Base-by-base conservation (phyloP, 179 eudicot species). In the Vitellaria paradoxa region DNA sequence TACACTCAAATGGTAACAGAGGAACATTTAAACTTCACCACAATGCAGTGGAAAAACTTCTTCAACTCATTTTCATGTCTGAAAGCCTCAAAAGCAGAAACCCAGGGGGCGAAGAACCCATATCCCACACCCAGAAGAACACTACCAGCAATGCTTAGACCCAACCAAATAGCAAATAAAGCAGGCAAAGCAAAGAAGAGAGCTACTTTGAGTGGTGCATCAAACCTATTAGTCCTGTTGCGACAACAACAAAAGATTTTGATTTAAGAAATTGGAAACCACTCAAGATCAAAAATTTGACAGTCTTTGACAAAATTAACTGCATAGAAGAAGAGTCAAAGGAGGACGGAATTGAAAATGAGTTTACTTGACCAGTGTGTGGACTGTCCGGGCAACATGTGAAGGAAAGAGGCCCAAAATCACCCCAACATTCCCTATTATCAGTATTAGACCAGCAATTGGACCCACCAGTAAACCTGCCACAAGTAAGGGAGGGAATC, bases 51-150 rank as follows among this genome's bases (percentile, higher is more conserved):
- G 74, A 74, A 79, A 85, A 87, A 91, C 78, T 88, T 93, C 73
- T 87, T 75, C 73, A 82, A 84, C 80, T 89, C 97, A 78, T 84
- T 79, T 30, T 86, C 97, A 65, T 79, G 87, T 76, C 97, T 86
- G 79, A 93, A 95, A 75, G 99, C 95, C 78, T 95, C 97, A 76
- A 95, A 95, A 70, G 99, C 78, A 7, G 99, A 91, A 75, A 93
- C 83, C 95, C 92, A 95, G 65, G 97, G 99, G 73, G 95, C 84
- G 85, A 93, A 91, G 77, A 93, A 95, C 0, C 97, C 99, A 95
- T 95, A 95, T 20, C 97, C 97, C 9, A 91, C 80, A 65, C 97
- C 97, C 80, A 89, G 87, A 71, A 95, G 90, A 79, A 87, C 89
- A 86, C 97, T 93, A 76, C 85, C 97, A 78, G 89, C 90, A 81